phyloP scores from a whole-genome alignment of 192 early-diverging fungal genomes.

The Coemansia sp. region DNA sequence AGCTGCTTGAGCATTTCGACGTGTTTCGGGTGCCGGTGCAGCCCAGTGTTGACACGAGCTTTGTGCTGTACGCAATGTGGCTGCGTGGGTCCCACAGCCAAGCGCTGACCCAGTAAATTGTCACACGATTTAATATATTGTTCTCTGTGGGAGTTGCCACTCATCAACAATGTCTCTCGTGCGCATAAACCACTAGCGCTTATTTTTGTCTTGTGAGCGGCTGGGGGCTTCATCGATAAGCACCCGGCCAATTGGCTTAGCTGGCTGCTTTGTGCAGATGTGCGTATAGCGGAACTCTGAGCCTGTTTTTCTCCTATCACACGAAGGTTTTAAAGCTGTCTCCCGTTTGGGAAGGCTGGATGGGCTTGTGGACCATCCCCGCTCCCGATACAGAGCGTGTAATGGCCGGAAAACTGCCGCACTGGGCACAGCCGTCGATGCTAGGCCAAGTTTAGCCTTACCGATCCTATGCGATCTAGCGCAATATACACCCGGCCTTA shows the following conservation, averaged over 20 bases:
- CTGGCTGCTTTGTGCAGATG: background rate
- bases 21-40: conserved; percentile 34
- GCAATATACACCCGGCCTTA: background rate
- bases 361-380: too few relatives aligned
- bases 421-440: too few relatives aligned
- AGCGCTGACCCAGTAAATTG: too few relatives aligned
- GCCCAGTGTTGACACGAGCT: conserved; percentile 10
- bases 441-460: too few relatives aligned
- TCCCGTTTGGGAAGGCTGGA: too few relatives aligned
- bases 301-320: too few relatives aligned
- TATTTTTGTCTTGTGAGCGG: too few relatives aligned
- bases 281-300: background rate
- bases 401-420: too few relatives aligned
- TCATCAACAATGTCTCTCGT: background rate
- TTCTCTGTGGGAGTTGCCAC: background rate
- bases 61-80: conserved; percentile 36
- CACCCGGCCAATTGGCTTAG: background rate
- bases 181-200: background rate
- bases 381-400: too few relatives aligned
- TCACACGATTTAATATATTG: too few relatives aligned
- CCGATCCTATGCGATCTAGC: too few relatives aligned
- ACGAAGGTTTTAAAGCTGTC: too few relatives aligned
- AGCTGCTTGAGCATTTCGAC: conserved; percentile 24
- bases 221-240: background rate
- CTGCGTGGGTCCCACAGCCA: conserved; percentile 4